Evolutionary conservation across 2,329 filamentous ascomycete genomes (phyloP), one percentile per base, ranked within the genome.

Genomic region (Alternaria ventricosa): DNA sequence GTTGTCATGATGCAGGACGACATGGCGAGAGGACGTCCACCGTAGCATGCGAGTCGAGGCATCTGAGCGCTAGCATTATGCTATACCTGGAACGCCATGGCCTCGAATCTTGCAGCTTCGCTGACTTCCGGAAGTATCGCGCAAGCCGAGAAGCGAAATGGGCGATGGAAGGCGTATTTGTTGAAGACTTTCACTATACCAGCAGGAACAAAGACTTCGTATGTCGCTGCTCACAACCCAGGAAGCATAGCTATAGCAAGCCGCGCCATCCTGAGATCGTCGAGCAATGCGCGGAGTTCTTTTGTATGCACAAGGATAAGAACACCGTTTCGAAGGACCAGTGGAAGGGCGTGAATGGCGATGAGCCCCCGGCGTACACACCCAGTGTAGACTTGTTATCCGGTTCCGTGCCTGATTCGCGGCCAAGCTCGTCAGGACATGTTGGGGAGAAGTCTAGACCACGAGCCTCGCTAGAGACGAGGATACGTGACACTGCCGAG

Each of bases 251-350:
- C 6, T 43, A 41, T 15, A 47, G 57, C 12, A n/a, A 7, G 5
- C 61, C 68, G 6, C 57, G 54, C 2, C 64, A 66, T n/a, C 45
- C 58, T 2, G 56, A 66, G 25, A 72, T 70, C 4, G 45, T 66
- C 12, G 66, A 64, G 18, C 63, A 64, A 11, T 72, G 68, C 9
- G 64, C 65, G 5, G 46, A 65, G 11, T 73, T 64, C 55, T 73
- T 73, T 9, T 27, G 51, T 12, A 2, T 25, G 2, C 9, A 65
- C 7, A 18, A 23, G 6, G 50, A 50, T 3, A 43, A 45, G 10
- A 60, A 22, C 1, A 57, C 8, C 6, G 71, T 65, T 33, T 63
- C 46, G 1, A 67, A 58, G 12, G 30, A 61, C 2, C 55, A 73
- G 28, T 73, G 71, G 71, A 63, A 49, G 22, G 11, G 20, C 25